These are phyloP conservation scores for Crithidia expoeki DNA, from an alignment of 208 protist genomes.

Conservation along the genomic window DNA sequence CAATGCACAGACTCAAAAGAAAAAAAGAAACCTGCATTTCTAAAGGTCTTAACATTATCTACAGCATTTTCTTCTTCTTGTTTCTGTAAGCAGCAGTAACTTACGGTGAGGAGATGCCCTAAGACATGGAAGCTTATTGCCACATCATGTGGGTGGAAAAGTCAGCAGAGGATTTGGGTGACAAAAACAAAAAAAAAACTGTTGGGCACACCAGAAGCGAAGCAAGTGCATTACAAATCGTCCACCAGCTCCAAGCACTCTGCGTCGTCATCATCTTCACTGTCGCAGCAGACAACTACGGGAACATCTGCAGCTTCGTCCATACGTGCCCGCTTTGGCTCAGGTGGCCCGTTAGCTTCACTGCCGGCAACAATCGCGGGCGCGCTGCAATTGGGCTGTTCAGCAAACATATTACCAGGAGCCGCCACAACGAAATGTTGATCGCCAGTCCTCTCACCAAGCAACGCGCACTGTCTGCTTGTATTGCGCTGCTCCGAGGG, in stretches of 20 bases:
- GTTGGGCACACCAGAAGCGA: neutral
- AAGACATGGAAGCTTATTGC: too few relatives aligned
- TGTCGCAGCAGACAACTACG: neutral
- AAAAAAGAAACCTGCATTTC: neutral
- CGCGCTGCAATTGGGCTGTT: neutral
- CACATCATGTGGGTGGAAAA: too few relatives aligned
- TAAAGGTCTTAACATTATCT: too few relatives aligned
- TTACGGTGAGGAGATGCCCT: too few relatives aligned
- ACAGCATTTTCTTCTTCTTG: too few relatives aligned
- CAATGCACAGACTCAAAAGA: neutral
- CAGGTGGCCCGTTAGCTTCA: neutral
- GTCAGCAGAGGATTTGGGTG: too few relatives aligned
- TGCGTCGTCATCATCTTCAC: conserved; percentile 49
- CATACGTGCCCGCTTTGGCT: neutral
- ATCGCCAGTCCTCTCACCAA: neutral
- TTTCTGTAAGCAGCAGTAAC: too few relatives aligned
- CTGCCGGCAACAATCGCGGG: neutral
- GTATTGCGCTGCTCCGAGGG: too few relatives aligned
- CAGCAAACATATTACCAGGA: neutral
- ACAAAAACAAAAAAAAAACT: neutral
- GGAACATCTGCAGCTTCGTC: neutral
- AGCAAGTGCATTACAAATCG: conserved; percentile 40
- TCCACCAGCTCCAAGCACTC: conserved; percentile 77
- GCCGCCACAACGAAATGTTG: neutral
- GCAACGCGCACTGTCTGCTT: neutral